Conservation (phyloP, 192 early-diverging fungal species). For the Dimargaris xerosporica region DNA sequence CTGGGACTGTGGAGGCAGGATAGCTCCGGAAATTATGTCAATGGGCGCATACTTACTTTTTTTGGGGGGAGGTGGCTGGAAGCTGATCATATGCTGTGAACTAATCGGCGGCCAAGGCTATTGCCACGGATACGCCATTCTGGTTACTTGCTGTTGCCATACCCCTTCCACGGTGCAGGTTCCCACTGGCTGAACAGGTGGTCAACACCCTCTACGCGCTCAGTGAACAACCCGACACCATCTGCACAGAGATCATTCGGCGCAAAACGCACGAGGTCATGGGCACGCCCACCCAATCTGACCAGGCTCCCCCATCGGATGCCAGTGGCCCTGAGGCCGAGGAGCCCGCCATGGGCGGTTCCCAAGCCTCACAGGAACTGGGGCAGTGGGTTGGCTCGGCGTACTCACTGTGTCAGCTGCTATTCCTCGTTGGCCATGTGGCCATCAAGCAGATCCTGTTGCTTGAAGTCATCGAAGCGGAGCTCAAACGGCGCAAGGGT, state of each 20-base stretch:
- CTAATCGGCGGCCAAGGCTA: too few species aligned
- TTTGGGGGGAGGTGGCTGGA: too few species aligned
- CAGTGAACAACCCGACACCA: constrained; percentile 75
- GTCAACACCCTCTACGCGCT: constrained; percentile 84
- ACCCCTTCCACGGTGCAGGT: constrained; percentile 38
- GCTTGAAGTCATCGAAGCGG: constrained; percentile 83
- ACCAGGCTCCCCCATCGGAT: constrained; percentile 5
- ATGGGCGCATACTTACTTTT: too few species aligned
- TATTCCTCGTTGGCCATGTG: constrained; percentile 89
- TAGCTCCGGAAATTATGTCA: too few species aligned
- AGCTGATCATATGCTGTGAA: too few species aligned
- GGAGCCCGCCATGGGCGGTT: neutral
- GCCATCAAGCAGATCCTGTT: constrained; percentile 95
- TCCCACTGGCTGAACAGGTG: constrained; percentile 82
- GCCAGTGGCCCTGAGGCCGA: neutral
- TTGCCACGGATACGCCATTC: neutral
- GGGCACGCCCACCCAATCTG: constrained; percentile 12
- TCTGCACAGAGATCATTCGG: constrained; percentile 67
- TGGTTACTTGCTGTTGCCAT: neutral
- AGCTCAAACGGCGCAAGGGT: constrained; percentile 70
- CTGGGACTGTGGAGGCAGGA: too few species aligned
- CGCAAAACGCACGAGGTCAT: constrained; percentile 49
- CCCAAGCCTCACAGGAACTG: neutral
- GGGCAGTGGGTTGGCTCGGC: constrained; percentile 31
- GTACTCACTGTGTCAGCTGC: constrained; percentile 61